A percentile compares a stretch with the other conserved stretches of the same genome.
Conservation (phyloP, 1,284 basidiomycete genomes). For the Microbotryomycetes sp. region DNA sequence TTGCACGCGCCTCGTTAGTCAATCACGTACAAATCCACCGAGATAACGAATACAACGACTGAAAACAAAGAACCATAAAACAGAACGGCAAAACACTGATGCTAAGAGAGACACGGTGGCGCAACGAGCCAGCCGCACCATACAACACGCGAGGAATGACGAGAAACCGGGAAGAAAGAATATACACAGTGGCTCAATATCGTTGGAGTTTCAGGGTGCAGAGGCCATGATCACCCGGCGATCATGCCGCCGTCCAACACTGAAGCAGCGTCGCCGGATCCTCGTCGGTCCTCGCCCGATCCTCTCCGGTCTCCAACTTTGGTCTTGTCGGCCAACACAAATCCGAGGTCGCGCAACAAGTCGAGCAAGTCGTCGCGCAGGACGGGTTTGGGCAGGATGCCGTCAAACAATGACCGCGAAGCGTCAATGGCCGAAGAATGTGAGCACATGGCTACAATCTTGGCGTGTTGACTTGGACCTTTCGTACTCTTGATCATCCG, state of each 20-base stretch:
- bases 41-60: not conserved
- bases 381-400: constrained; percentile 53
- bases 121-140: too few species aligned
- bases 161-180: too few species aligned
- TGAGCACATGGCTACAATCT: constrained; percentile 71
- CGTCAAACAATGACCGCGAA: constrained; percentile 69
- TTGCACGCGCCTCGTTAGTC: too few species aligned
- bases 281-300: constrained; percentile 1
- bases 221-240: too few species aligned
- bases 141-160: too few species aligned
- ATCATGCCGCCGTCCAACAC: not conserved
- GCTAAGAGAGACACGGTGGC: too few species aligned
- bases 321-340: not conserved
- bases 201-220: too few species aligned
- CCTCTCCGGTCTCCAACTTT: not conserved
- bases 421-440: constrained; percentile 33
- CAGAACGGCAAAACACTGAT: too few species aligned
- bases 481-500: constrained; percentile 91
- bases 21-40: not conserved
- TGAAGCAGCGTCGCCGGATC: not conserved
- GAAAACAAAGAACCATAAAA: too few species aligned
- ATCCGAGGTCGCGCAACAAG: constrained; percentile 2
- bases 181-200: too few species aligned
- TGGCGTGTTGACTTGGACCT: constrained; percentile 77
- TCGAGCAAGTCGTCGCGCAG: constrained; percentile 2